Evolutionary conservation across 1,139 yeast species (phyloP), one percentile per base, ranked within the genome.

Genomic region (Yamadazyma mexicana): DNA sequence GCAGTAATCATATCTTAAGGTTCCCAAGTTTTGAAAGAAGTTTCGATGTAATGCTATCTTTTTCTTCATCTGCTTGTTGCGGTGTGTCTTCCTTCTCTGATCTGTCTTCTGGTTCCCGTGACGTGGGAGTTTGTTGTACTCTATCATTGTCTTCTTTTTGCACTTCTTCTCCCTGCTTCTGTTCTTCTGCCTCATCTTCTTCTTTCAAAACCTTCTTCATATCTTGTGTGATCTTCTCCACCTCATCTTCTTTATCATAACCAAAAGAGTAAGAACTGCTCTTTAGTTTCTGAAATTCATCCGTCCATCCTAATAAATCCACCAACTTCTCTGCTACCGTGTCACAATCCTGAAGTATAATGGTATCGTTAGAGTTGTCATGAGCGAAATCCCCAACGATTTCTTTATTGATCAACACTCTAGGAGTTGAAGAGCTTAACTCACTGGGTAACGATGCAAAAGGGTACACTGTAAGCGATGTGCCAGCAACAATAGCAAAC

Each of bases 401-500:
- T 43, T 87, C 96, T 41, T 75, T 73, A 56, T 92, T 91, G 25
- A 88, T 74, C 44, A 91, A 68, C 0, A 84, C 79, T 42, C 98
- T 67, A 5, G 71, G 57, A n/a, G 77, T 63, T 1, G 62, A 54
- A 1, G 53, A 49, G 2, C 69, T 70, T 0, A 83, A 77, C 52
- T 85, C 88, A 3, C 77, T 64, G 0, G 96, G 96, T 35, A 91
- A 64, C 7, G 80, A 69, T 0, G 97, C 96, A 71, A 91, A 92
- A 1, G 98, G 98, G 45, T 78, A 79, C 1, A 92, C 98, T 0
- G 91, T 79, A 34, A 91, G 71, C 0, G 96, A 87, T 0, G 97
- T 89, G 1, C 98, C 98, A 0, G 96, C 96, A 2, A 92, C 88
- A 20, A 91, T 78, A 0, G 88, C 91, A 20, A 91, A 58, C 48